These are phyloP conservation scores for Fusarium azukiicola DNA, from an alignment of 2,329 filamentous ascomycete species.

Conservation along the genomic window DNA sequence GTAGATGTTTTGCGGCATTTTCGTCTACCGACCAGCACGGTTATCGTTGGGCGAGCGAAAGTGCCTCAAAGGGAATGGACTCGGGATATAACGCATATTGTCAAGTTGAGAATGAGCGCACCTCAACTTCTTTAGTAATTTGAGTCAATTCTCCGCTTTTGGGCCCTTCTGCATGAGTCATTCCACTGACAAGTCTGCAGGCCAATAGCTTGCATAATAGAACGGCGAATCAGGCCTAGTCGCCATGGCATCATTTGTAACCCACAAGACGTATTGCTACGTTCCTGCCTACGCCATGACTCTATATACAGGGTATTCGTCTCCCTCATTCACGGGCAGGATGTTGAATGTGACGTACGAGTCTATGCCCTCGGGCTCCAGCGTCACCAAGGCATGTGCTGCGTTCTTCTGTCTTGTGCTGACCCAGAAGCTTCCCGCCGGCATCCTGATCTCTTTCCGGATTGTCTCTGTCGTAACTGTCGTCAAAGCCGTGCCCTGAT, in stretches of 20 bases:
- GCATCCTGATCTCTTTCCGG: conserved; percentile 48
- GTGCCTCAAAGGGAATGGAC: neutral
- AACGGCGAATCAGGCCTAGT: conserved; percentile 15
- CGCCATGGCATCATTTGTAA: conserved; percentile 14
- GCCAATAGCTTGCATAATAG: conserved; percentile 10
- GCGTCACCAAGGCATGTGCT: conserved; percentile 51
- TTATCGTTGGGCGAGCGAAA: neutral
- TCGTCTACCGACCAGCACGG: neutral
- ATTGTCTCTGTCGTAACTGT: conserved; percentile 46
- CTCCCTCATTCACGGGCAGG: conserved; percentile 46
- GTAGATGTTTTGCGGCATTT: conserved; percentile 15
- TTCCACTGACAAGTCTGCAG: neutral
- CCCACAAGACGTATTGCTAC: conserved; percentile 14
- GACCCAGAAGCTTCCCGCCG: conserved; percentile 53
- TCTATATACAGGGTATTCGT: conserved; percentile 57
- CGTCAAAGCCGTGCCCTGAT: conserved; percentile 51
- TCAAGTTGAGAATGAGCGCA: neutral
- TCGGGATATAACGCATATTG: neutral
- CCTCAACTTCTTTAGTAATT: neutral
- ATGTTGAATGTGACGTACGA: conserved; percentile 53
- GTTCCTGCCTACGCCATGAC: conserved; percentile 65
- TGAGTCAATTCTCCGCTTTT: conserved; percentile 14
- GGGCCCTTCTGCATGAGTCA: conserved; percentile 14
- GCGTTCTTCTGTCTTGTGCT: conserved; percentile 53
- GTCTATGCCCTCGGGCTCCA: conserved; percentile 56